Percentiles rank a stretch among this genome's conserved stretches.
Evolutionary conservation across 257 asterid species (phyloP).

Genomic region (Ajuga chamaepitys): DNA sequence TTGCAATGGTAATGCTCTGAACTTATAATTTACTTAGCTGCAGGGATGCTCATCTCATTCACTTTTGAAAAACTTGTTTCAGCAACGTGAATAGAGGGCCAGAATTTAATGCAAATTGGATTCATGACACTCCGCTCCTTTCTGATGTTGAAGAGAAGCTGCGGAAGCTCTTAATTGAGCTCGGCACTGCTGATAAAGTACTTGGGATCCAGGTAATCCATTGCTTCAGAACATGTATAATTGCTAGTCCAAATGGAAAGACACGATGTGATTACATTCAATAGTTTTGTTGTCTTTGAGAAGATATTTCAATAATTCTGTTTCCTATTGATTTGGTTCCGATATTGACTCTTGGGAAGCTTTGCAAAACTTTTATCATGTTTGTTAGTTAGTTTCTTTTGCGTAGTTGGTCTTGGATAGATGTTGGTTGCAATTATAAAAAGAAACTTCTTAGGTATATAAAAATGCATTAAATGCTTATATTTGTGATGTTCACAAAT

Average conservation of each 20-base stretch:
- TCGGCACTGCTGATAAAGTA: slow-evolving; percentile 79
- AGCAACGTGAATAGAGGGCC: slow-evolving; percentile 73
- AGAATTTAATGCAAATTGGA: slow-evolving; percentile 59
- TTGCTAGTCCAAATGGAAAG: background rate
- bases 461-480: slow-evolving; percentile 3
- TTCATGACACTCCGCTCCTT: slow-evolving; percentile 65
- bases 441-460: background rate
- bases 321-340: no score
- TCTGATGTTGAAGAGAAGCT: slow-evolving; percentile 82
- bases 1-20: slow-evolving; percentile 54
- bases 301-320: background rate
- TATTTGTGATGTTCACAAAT: background rate
- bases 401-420: slow-evolving; percentile 2
- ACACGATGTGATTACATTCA: background rate
- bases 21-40: slow-evolving; percentile 10
- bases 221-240: slow-evolving; percentile 7
- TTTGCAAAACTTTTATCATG: background rate
- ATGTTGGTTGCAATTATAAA: background rate
- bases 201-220: slow-evolving; percentile 88
- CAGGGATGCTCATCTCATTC: slow-evolving; percentile 20
- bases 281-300: background rate
- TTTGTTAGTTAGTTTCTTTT: background rate
- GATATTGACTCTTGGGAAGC: no score
- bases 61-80: slow-evolving; percentile 29
- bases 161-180: slow-evolving; percentile 73